Evolutionary conservation across 139 green algal species (phyloP).

Genomic region (Astrephomene gubernaculifera): DNA sequence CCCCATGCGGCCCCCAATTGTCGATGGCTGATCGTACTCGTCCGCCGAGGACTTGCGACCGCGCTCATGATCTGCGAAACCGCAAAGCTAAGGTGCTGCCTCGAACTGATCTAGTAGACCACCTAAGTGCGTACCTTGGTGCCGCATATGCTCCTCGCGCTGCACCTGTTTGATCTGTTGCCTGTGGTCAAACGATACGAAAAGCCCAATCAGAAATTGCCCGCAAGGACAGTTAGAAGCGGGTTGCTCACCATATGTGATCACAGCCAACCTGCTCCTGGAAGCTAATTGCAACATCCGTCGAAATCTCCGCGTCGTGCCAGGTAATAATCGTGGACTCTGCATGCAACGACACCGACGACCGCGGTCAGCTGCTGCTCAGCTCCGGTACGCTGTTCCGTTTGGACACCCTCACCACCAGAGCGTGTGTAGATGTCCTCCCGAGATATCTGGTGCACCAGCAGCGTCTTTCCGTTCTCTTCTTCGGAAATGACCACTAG

Average conservation of each 20-base stretch:
- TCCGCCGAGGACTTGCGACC: slow-evolving; percentile 23
- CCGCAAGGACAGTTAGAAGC: too few species aligned
- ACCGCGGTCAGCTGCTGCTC: not conserved
- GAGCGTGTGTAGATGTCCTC: slow-evolving; percentile 91
- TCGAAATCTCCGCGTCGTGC: slow-evolving; percentile 88
- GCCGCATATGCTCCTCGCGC: slow-evolving; percentile 42
- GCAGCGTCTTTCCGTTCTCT: slow-evolving; percentile 79
- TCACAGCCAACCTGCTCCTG: slow-evolving; percentile 90
- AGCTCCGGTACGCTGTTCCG: not conserved
- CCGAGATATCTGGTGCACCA: slow-evolving; percentile 88
- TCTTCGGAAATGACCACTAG: slow-evolving; percentile 93
- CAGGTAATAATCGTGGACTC: slow-evolving; percentile 98
- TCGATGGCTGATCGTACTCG: slow-evolving; percentile 54
- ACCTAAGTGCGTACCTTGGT: slow-evolving; percentile 40
- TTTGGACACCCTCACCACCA: slow-evolving; percentile 58
- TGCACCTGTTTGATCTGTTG: slow-evolving; percentile 78
- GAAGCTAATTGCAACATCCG: slow-evolving; percentile 97
- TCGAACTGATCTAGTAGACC: not conserved
- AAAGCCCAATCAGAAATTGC: too few species aligned
- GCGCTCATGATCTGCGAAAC: slow-evolving; percentile 16
- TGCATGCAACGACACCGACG: slow-evolving; percentile 55
- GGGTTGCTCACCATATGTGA: slow-evolving; percentile 85
- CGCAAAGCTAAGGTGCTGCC: slow-evolving; percentile 16
- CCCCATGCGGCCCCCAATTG: slow-evolving; percentile 48
- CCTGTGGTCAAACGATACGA: slow-evolving; percentile 43